Base-by-base conservation (phyloP, 805 yeast species). In the Ogataea pilisensis region DNA sequence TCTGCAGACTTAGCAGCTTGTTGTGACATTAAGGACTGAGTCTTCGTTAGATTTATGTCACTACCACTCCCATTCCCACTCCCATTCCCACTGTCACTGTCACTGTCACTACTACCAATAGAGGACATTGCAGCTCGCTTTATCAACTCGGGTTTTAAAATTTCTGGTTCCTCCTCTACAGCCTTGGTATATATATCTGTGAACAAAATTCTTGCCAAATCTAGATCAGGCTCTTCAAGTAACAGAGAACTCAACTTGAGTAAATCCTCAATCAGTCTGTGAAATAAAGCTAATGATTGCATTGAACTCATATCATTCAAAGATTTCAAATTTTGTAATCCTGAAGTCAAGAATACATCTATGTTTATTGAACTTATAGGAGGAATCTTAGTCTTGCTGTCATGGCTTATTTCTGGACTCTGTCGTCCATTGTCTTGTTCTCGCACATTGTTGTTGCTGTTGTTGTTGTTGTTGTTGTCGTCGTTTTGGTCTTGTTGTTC, bases 201-300 rank as follows among this genome's bases (percentile, higher is more conserved):
- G 31, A 55, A 51, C 12, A 57, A 31, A 18, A 48, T 32, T 3
- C 35, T 31, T 8, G 31, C 27, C 30, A 59, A 8, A 21, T 54
- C 49, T 11, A 47, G 9, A 18, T 42, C 34, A 5, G 46, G 44
- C 11, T 36, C 42, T 12, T 22, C 37, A 13, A 31, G 24, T 13
- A 37, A 38, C 34, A 41, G 17, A 24, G 36, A 31, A 19, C 43
- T 44, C 29, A 63, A 33, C 37, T 43, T 34, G 30, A 55, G 38
- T 8, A 62, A 39, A 41, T 63, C 61, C 3, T 46, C 39, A 3
- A 62, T 41, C 12, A 62, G 46, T 16, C 55, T 46, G 16, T 51
- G 26, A 16, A 63, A 51, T 11, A 63, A 21, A 1, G 62, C 54
- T 43, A 63, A 44, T 5, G 65, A 57, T 36, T 61, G 58, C n/a